Conservation (phyloP, 208 protist species). For the Trypanosoma grayi region DNA sequence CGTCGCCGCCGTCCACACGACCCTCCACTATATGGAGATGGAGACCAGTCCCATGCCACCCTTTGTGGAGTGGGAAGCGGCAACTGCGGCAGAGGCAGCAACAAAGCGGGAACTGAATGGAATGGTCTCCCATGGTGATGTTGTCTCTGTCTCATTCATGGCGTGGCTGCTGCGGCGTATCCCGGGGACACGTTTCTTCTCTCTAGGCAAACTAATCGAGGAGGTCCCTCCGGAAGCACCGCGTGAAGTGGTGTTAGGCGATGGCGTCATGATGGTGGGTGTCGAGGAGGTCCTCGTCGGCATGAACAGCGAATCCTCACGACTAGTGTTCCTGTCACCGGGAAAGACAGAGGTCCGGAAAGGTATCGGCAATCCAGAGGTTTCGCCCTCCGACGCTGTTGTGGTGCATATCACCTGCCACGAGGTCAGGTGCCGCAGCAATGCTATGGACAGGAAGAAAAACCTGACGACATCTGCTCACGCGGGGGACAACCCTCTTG, state of each 20-base stretch:
- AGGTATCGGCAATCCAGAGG: constrained; percentile 28
- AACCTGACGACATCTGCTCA: not conserved
- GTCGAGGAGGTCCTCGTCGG: constrained; percentile 46
- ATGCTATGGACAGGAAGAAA: not conserved
- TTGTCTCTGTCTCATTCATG: constrained; percentile 18
- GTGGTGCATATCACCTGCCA: constrained; percentile 27
- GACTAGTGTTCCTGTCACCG: constrained; percentile 46
- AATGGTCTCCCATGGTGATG: constrained; percentile 19
- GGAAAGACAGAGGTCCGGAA: constrained; percentile 23
- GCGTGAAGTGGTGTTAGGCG: constrained; percentile 32
- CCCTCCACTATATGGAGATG: constrained; percentile 30
- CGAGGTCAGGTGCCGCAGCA: constrained; percentile 6
- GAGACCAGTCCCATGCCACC: not conserved
- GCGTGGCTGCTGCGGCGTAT: constrained; percentile 47
- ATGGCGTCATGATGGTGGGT: constrained; percentile 36
- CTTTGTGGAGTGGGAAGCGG: constrained; percentile 22
- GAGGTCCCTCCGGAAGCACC: constrained; percentile 36
- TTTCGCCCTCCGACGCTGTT: constrained; percentile 26
- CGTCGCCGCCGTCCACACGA: constrained; percentile 37
- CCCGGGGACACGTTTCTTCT: constrained; percentile 31
- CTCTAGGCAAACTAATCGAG: constrained; percentile 38
- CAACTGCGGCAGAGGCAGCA: constrained; percentile 4
- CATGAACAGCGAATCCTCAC: constrained; percentile 38
- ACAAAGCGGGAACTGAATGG: not conserved
- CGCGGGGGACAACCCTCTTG: no score